Base-by-base conservation (phyloP, 2,329 filamentous ascomycete species). In the Neocucurbitaria cava region DNA sequence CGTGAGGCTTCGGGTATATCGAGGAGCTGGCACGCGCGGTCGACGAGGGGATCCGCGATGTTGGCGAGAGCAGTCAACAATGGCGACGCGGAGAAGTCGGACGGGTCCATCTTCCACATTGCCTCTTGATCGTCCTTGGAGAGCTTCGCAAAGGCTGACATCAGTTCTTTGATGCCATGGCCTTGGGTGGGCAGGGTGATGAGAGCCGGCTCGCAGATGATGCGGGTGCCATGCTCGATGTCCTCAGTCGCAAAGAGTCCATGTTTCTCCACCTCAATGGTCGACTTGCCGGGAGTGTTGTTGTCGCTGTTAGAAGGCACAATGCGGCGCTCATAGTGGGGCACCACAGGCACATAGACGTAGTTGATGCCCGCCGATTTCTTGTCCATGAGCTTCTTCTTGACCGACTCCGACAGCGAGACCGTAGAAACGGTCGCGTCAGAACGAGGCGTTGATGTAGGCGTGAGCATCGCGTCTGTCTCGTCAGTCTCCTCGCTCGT, bases 161-260 rank as follows among this genome's bases (percentile, higher is more conserved):
- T 46, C 5, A 65, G 30, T 5, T 41, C 26, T 0, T 45, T 20
- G 6, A 55, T 33, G 15, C 52, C 43, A 17, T 58, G 41, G 17
- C 43, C 50, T 15, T 54, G 43, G 3, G 26, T 26, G 2, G 46
- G 36, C 8, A 59, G 45, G 2, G 46, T 45, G 24, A 64, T 41
- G 3, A 60, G 2, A 1, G 58, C 52, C 10, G 44, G 56, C 33
- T 65, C 62, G 20, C 39, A 48, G 23, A 65, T 62, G 33, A 65
- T 55, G 24, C 62, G 60, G 1, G 56, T 64, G 35, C 60, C 62
- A 36, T 20, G 21, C 15, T 39, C 2, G 24, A 65, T 59, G 11
- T 20, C 17, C 17, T 45, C 23, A 1, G 41, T 60, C 6, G 62
- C 60, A 30, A 64, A 63, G 26, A 61, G 18, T 9, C 53, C 57